These are phyloP conservation scores for Eucalyptus victrix DNA, from an alignment of 345 rosid genomes.

Conservation along the genomic window DNA sequence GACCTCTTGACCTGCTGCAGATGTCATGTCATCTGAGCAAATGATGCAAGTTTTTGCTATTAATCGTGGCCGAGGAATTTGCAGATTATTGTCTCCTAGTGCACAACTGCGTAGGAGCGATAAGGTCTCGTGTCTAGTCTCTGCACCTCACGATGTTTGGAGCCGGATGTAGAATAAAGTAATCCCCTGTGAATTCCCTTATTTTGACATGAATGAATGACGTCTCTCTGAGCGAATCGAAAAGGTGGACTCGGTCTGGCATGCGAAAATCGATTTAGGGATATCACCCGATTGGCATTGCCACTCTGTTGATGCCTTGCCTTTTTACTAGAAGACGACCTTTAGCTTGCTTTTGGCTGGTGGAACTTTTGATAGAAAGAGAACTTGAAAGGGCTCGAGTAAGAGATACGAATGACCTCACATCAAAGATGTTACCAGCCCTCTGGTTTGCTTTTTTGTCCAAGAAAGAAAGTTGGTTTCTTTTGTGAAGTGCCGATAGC, in stretches of 20 bases:
- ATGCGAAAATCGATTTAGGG: not conserved
- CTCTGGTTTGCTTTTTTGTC: not conserved
- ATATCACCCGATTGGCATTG: not conserved
- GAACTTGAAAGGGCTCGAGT: not conserved
- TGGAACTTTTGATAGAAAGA: not conserved
- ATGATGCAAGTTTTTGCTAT: not conserved
- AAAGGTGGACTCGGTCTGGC: not conserved
- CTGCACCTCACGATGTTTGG: not conserved
- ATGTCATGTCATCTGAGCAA: not conserved
- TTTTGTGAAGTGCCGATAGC: not conserved
- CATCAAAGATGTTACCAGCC: not conserved
- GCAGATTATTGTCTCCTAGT: not conserved
- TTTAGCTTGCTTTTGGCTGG: not conserved
- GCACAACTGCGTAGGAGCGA: not conserved
- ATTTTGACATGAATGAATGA: not conserved
- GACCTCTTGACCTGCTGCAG: not conserved
- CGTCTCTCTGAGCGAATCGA: not conserved
- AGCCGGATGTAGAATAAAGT: not conserved
- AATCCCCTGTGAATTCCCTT: not conserved
- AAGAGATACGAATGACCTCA: not conserved
- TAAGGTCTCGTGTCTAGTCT: not conserved
- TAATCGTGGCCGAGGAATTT: not conserved
- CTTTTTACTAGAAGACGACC: not conserved
- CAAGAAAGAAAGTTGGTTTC: not conserved
- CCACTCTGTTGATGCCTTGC: not conserved